Conservation (phyloP, 768 basidiomycete species). For the Serendipita indica region DNA sequence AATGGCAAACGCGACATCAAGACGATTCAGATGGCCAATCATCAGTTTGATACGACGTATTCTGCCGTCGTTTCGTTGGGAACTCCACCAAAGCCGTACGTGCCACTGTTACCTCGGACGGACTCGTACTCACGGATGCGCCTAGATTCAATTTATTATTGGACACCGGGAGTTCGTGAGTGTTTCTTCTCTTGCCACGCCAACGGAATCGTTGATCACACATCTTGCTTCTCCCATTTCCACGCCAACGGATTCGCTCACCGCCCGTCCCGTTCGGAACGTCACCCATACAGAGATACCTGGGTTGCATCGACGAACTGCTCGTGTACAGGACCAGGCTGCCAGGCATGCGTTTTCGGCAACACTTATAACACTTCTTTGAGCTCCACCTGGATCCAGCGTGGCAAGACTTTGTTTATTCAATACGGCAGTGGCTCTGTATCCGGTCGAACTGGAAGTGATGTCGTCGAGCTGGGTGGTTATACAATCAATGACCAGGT, state of each 20-base stretch:
- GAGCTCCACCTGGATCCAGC: background rate
- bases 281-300: background rate
- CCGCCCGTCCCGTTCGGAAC: background rate
- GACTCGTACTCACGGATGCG: too few species aligned
- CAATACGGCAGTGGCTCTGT: constrained; percentile 13
- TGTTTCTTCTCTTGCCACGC: background rate
- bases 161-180: constrained; percentile 5
- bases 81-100: background rate
- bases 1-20: background rate
- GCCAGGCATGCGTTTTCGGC: background rate
- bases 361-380: background rate
- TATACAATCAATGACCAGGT: constrained; percentile 12
- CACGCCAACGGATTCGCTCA: background rate
- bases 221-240: background rate
- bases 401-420: background rate
- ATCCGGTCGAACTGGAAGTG: constrained; percentile 12
- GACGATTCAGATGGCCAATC: background rate
- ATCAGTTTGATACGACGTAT: background rate
- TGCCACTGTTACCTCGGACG: too few species aligned
- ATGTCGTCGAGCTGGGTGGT: constrained; percentile 13
- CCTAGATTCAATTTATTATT: background rate
- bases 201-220: background rate
- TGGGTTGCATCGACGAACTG: background rate
- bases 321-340: background rate
- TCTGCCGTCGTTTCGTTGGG: background rate